phyloP scores from a whole-genome alignment of 345 rosid species.

The Citrus unshiu region DNA sequence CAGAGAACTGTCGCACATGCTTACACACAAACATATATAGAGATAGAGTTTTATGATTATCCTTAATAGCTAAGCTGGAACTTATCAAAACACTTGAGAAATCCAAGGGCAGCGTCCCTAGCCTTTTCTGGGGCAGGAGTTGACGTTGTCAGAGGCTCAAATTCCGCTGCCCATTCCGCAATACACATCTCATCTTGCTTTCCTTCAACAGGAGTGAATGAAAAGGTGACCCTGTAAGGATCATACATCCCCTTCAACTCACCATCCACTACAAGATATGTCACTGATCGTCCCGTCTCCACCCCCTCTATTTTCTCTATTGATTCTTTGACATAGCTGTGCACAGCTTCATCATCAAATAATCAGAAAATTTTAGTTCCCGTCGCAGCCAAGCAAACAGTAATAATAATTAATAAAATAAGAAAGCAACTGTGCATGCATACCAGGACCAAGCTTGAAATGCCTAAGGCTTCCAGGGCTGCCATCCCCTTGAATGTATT shows the following conservation, averaged over 20 bases:
- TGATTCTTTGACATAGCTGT: constrained; percentile 39
- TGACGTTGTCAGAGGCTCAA: constrained; percentile 18
- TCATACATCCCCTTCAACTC: constrained; percentile 30
- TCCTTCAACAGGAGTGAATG: constrained; percentile 27
- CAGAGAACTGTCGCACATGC: background rate
- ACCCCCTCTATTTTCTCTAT: constrained; percentile 32
- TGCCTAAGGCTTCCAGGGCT: constrained; percentile 39
- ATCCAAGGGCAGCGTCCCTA: constrained; percentile 34
- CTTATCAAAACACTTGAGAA: constrained; percentile 34
- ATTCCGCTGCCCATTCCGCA: constrained; percentile 38
- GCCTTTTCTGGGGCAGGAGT: constrained; percentile 41
- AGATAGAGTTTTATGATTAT: background rate
- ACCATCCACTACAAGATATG: constrained; percentile 31
- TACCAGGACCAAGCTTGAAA: constrained; percentile 47
- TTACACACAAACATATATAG: background rate
- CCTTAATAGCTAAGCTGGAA: constrained; percentile 14
- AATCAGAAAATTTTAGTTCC: background rate
- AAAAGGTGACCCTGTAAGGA: constrained; percentile 37
- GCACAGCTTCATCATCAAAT: constrained; percentile 21
- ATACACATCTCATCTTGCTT: constrained; percentile 28
- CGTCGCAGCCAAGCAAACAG: background rate
- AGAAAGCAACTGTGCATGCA: too few species aligned
- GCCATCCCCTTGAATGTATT: constrained; percentile 36
- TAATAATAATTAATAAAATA: too few species aligned
- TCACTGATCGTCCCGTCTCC: constrained; percentile 35